A percentile compares a stretch with the other conserved stretches of the same genome.
phyloP scores from a whole-genome alignment of 2,329 filamentous ascomycete genomes.

The Aureobasidium vineae region DNA sequence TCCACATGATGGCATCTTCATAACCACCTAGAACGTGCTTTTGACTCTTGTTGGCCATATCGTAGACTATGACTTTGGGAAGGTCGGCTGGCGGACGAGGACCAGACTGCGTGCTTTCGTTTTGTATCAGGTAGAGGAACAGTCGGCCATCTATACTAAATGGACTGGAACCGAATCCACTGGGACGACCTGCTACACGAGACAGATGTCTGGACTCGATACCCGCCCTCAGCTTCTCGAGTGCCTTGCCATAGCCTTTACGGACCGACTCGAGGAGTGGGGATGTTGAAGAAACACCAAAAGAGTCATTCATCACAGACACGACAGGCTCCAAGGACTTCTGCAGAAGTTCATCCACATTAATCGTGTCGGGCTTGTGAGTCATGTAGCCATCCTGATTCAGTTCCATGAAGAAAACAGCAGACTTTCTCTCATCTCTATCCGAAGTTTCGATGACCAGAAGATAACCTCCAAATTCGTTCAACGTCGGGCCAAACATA shows the following conservation, averaged over 20 bases:
- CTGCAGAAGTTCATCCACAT: neutral
- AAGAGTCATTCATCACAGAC: neutral
- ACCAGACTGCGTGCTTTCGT: neutral
- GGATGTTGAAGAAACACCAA: neutral
- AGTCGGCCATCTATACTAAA: neutral
- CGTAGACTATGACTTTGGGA: slow-evolving; percentile 1
- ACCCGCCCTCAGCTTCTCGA: neutral
- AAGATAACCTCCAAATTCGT: neutral
- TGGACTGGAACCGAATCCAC: neutral
- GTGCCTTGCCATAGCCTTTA: neutral
- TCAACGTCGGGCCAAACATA: neutral
- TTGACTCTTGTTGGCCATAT: neutral
- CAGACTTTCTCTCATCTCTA: neutral
- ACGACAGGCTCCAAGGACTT: neutral
- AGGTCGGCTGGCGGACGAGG: neutral
- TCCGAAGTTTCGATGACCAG: neutral
- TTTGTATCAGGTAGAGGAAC: neutral
- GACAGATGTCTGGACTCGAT: neutral
- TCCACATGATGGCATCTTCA: slow-evolving; percentile 9
- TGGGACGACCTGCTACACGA: neutral
- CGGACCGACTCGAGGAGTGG: neutral
- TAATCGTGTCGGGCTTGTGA: neutral
- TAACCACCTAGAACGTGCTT: neutral
- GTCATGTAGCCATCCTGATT: neutral
- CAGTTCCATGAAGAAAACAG: neutral